Percentiles rank a stretch among this genome's conserved stretches.
Evolutionary conservation across 495 filamentous ascomycete genomes (phyloP).

Genomic region (Ascobolus immersus): DNA sequence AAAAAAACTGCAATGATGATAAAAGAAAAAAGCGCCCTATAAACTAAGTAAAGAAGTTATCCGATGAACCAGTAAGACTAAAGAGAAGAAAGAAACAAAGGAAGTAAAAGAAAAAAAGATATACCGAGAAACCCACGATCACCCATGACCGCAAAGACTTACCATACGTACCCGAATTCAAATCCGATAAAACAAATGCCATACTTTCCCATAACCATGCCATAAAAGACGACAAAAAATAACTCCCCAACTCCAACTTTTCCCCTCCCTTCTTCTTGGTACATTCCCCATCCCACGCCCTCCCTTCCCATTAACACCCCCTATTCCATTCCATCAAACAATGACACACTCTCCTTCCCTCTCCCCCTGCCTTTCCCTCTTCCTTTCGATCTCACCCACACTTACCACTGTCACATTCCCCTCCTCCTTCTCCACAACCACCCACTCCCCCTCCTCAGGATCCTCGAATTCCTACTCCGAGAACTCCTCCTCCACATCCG

Average conservation of each 20-base stretch:
- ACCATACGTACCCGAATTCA: background rate
- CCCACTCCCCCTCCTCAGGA: constrained; percentile 6
- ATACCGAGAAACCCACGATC: background rate
- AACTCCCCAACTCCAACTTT: background rate
- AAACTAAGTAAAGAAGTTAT: constrained; percentile 2
- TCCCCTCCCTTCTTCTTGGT: background rate
- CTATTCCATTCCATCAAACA: constrained; percentile 1
- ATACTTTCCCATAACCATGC: background rate
- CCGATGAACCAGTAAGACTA: constrained; percentile 2
- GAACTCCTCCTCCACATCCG: background rate
- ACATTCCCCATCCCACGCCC: background rate
- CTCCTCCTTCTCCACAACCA: background rate
- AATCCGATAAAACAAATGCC: background rate
- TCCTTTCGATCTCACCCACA: background rate
- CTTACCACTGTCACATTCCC: background rate
- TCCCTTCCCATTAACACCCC: background rate
- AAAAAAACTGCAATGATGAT: constrained; percentile 2
- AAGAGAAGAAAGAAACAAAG: constrained; percentile 5
- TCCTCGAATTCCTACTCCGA: background rate
- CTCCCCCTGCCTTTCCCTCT: background rate
- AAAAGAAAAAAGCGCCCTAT: background rate
- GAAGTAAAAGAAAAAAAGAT: constrained; percentile 2
- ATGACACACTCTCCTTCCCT: background rate
- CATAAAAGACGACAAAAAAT: background rate
- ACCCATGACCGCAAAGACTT: background rate